Evolutionary conservation across 495 filamentous ascomycete genomes (phyloP).

Genomic region (Aspergillus sclerotiicarbonarius): DNA sequence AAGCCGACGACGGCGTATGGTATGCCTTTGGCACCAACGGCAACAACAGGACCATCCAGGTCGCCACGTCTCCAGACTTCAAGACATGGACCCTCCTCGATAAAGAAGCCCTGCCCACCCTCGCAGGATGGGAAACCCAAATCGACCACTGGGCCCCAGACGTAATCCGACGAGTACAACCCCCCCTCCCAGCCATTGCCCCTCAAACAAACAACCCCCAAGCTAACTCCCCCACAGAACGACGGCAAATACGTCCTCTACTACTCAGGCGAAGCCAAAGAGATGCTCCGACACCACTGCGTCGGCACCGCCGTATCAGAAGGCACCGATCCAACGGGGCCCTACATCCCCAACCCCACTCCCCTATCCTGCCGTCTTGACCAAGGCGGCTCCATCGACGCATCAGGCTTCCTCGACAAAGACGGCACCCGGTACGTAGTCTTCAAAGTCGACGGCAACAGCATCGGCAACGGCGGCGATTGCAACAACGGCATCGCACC

Average conservation of each 20-base stretch:
- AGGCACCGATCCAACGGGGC: slow-evolving; percentile 36
- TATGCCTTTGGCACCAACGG: slow-evolving; percentile 44
- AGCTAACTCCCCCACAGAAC: slow-evolving; percentile 23
- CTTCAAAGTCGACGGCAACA: slow-evolving; percentile 65
- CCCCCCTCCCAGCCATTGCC: background rate
- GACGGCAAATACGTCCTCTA: slow-evolving; percentile 58
- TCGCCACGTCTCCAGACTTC: slow-evolving; percentile 36
- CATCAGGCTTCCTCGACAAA: slow-evolving; percentile 50
- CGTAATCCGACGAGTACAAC: slow-evolving; percentile 35
- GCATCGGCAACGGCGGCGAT: slow-evolving; percentile 53
- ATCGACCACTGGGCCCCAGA: slow-evolving; percentile 36
- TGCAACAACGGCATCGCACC: slow-evolving; percentile 56
- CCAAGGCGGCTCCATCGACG: slow-evolving; percentile 59
- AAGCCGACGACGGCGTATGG: slow-evolving; percentile 31
- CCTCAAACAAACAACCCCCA: slow-evolving; percentile 3
- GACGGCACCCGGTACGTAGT: slow-evolving; percentile 56
- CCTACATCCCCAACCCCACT: slow-evolving; percentile 45
- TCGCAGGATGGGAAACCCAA: slow-evolving; percentile 29
- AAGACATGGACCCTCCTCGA: slow-evolving; percentile 35
- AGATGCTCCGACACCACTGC: slow-evolving; percentile 46
- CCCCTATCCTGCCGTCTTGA: slow-evolving; percentile 52
- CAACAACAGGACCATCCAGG: slow-evolving; percentile 33
- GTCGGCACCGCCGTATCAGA: slow-evolving; percentile 50
- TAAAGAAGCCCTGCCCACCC: slow-evolving; percentile 36
- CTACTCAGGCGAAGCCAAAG: slow-evolving; percentile 50